A percentile compares a stretch with the other conserved stretches of the same genome.
phyloP scores from a whole-genome alignment of 768 basidiomycete species.

The Phlebiopsis flavidoalba region DNA sequence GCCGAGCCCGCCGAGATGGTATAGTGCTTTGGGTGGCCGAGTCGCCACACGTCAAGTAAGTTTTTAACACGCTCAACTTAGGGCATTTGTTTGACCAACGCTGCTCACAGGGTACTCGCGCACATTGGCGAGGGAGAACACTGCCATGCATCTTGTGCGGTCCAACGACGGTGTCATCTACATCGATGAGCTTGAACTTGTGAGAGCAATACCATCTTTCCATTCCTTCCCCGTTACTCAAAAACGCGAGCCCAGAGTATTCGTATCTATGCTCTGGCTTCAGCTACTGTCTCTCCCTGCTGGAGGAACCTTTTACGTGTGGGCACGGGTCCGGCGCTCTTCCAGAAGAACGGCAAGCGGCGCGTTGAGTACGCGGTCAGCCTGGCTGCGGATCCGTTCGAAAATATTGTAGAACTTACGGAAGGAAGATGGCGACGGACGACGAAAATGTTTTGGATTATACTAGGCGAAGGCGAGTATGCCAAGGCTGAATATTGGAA shows the following conservation, averaged over 20 bases:
- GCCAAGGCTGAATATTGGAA: conserved; percentile 81
- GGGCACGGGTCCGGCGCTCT: conserved; percentile 76
- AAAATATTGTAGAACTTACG: conserved; percentile 45
- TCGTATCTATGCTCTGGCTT: conserved; percentile 76
- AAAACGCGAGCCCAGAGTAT: conserved; percentile 39
- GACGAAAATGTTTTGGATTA: conserved; percentile 86
- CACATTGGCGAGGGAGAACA: conserved; percentile 77
- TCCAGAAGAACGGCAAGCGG: conserved; percentile 52
- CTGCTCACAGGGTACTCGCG: conserved; percentile 54
- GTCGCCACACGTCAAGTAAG: conserved; percentile 73
- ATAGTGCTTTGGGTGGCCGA: conserved; percentile 56
- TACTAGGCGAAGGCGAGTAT: conserved; percentile 70
- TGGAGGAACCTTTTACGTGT: conserved; percentile 72
- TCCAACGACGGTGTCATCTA: conserved; percentile 42
- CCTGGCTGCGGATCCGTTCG: conserved; percentile 35
- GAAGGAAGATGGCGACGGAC: conserved; percentile 60
- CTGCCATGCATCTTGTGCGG: conserved; percentile 74
- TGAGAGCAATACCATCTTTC: conserved; percentile 27
- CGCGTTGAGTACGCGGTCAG: conserved; percentile 53
- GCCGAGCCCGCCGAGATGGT: conserved; percentile 63
- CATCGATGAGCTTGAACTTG: conserved; percentile 73
- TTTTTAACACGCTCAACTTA: not conserved
- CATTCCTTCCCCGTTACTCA: conserved; percentile 3
- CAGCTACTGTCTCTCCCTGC: conserved; percentile 70
- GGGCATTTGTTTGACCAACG: not conserved